These are phyloP conservation scores for Circinella minor DNA, from an alignment of 371 early-diverging fungal species.

Conservation along the genomic window DNA sequence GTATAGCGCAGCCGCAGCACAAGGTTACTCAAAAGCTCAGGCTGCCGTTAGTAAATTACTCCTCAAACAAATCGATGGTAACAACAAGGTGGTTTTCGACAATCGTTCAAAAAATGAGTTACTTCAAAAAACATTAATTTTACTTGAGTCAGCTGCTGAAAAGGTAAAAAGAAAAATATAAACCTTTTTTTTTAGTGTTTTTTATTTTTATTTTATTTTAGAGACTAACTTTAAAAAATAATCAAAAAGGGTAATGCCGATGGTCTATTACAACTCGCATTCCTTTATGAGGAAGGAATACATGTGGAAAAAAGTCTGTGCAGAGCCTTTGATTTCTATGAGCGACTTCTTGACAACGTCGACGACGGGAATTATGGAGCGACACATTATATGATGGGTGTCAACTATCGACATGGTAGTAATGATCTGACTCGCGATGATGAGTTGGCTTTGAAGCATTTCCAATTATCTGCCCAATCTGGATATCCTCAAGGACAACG, in stretches of 20 bases:
- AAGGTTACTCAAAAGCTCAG: constrained; percentile 18
- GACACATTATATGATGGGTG: constrained; percentile 33
- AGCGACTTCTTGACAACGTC: constrained; percentile 3
- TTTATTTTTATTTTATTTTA: neutral
- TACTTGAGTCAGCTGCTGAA: constrained; percentile 21
- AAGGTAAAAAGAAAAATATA: constrained; percentile 11
- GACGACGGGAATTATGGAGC: constrained; percentile 16
- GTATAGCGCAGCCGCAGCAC: constrained; percentile 19
- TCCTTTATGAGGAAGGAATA: constrained; percentile 27
- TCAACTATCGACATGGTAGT: constrained; percentile 27
- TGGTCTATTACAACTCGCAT: constrained; percentile 29
- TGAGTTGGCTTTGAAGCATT: constrained; percentile 29
- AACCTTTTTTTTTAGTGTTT: neutral
- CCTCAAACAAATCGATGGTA: constrained; percentile 7
- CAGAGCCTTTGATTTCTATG: constrained; percentile 22
- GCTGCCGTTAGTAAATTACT: constrained; percentile 19
- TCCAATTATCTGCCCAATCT: constrained; percentile 23
- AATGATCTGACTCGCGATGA: constrained; percentile 18
- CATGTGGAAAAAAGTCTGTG: constrained; percentile 18
- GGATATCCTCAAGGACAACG: constrained; percentile 36
- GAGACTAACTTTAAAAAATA: neutral
- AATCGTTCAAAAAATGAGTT: neutral
- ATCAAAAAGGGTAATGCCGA: constrained; percentile 17
- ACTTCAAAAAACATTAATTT: constrained; percentile 13
- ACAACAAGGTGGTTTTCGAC: neutral